Percentiles rank a stretch among this genome's conserved stretches.
Conservation (phyloP, 805 yeast genomes). For the Candida xyloterini region DNA sequence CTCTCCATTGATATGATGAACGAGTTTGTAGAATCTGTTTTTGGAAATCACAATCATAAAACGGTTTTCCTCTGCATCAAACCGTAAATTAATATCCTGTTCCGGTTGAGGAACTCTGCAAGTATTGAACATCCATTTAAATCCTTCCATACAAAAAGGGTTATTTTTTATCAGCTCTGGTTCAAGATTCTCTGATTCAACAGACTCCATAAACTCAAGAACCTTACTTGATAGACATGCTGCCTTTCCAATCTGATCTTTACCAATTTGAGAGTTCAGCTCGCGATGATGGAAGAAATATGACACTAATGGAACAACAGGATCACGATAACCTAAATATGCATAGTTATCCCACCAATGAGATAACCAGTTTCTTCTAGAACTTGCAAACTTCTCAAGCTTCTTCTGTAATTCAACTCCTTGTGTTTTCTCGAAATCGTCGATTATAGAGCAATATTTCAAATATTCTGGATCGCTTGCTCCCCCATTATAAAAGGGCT, state of each 20-base stretch:
- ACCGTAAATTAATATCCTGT: slow-evolving; percentile 59
- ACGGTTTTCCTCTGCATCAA: slow-evolving; percentile 47
- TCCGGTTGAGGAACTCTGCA: slow-evolving; percentile 70
- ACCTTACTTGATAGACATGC: slow-evolving; percentile 69
- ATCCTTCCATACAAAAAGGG: slow-evolving; percentile 95
- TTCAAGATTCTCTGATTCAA: slow-evolving; percentile 70
- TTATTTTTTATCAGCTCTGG: slow-evolving; percentile 72
- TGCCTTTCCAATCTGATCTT: slow-evolving; percentile 68
- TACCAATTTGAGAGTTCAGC: slow-evolving; percentile 51
- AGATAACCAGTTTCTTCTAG: slow-evolving; percentile 80
- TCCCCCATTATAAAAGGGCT: slow-evolving; percentile 57
- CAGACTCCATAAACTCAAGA: slow-evolving; percentile 59
- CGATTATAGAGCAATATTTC: slow-evolving; percentile 53
- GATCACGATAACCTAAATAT: slow-evolving; percentile 85
- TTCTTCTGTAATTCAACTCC: slow-evolving; percentile 74
- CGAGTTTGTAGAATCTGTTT: slow-evolving; percentile 77
- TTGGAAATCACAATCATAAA: slow-evolving; percentile 71
- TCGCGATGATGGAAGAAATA: slow-evolving; percentile 86
- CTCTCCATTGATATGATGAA: slow-evolving; percentile 51
- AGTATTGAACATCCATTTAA: slow-evolving; percentile 86
- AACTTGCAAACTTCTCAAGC: slow-evolving; percentile 52
- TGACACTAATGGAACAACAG: slow-evolving; percentile 91
- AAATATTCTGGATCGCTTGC: slow-evolving; percentile 39
- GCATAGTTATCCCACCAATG: slow-evolving; percentile 95
- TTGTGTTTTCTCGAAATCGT: slow-evolving; percentile 59